These are phyloP conservation scores for Phytophthora sp. DNA, from an alignment of 352 stramenopile species.

Conservation along the genomic window DNA sequence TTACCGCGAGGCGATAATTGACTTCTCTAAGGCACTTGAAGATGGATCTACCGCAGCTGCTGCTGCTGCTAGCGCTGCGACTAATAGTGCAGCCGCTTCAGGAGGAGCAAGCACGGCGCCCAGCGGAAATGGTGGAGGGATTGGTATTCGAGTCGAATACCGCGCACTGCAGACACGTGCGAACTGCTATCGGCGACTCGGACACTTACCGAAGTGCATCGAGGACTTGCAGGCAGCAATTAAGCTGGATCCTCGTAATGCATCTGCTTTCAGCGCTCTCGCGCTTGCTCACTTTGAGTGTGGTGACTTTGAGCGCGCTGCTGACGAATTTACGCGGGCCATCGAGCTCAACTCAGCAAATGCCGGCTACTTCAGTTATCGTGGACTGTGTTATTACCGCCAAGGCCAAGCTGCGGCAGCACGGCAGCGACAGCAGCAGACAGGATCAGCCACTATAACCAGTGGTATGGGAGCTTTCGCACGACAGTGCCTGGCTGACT, in stretches of 20 bases:
- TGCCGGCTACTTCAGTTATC: constrained; percentile 67
- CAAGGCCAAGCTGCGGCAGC: constrained; percentile 45
- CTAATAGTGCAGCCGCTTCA: constrained; percentile 6
- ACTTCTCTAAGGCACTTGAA: constrained; percentile 79
- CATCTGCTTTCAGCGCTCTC: constrained; percentile 60
- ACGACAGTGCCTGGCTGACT: constrained; percentile 66
- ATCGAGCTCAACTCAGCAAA: constrained; percentile 72
- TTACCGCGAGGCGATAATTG: constrained; percentile 71
- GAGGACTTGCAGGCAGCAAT: constrained; percentile 76
- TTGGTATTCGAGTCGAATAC: constrained; percentile 69
- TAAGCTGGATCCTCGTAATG: constrained; percentile 72
- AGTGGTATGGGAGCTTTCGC: constrained; percentile 35
- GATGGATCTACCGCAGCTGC: constrained; percentile 47
- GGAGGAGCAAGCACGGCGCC: background rate
- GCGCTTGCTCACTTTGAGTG: constrained; percentile 73
- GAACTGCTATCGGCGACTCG: constrained; percentile 68
- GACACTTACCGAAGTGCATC: constrained; percentile 68
- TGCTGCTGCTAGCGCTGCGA: background rate
- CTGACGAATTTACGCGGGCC: constrained; percentile 64
- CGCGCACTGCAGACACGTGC: constrained; percentile 69
- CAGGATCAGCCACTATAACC: constrained; percentile 5
- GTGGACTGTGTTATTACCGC: constrained; percentile 73
- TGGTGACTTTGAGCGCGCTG: constrained; percentile 54
- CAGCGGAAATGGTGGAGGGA: constrained; percentile 15
- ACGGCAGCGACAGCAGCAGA: constrained; percentile 11